Percentiles rank a stretch among this genome's conserved stretches.
Evolutionary conservation across 352 stramenopile genomes (phyloP).

Genomic region (Phytophthora cactorum): DNA sequence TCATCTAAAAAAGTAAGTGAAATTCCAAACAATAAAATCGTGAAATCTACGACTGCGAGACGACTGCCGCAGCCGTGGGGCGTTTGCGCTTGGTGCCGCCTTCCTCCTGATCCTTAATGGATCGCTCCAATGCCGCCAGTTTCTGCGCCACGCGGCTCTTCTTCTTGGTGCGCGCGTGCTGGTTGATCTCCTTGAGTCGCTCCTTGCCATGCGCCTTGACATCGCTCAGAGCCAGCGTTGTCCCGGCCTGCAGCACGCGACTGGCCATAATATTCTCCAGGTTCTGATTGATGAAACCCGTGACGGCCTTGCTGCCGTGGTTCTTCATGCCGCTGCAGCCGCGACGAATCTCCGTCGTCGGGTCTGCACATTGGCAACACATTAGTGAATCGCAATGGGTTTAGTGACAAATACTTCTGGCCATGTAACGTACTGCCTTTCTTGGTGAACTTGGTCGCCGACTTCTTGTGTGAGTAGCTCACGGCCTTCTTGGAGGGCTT

Average conservation of each 20-base stretch:
- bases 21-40: slow-evolving; percentile 19
- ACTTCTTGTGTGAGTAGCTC: slow-evolving; percentile 82
- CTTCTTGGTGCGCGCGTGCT: slow-evolving; percentile 83
- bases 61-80: slow-evolving; percentile 49
- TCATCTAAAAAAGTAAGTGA: slow-evolving; percentile 29
- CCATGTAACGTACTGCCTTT: slow-evolving; percentile 79
- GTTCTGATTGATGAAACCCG: slow-evolving; percentile 88
- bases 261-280: slow-evolving; percentile 89
- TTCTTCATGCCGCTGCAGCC: slow-evolving; percentile 78
- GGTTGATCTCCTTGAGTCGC: slow-evolving; percentile 87
- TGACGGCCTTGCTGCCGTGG: slow-evolving; percentile 76
- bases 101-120: slow-evolving; percentile 83
- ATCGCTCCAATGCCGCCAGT: slow-evolving; percentile 72
- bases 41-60: slow-evolving; percentile 33
- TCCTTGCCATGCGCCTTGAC: slow-evolving; percentile 81
- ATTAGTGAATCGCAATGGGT: neutral
- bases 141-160: slow-evolving; percentile 87
- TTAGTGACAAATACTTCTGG: neutral
- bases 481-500: slow-evolving; percentile 78
- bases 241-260: slow-evolving; percentile 77
- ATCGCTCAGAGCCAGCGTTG: slow-evolving; percentile 62
- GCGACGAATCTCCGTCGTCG: slow-evolving; percentile 82
- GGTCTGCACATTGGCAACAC: slow-evolving; percentile 45
- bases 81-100: slow-evolving; percentile 52
- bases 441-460: slow-evolving; percentile 86